Percentiles rank a stretch among this genome's conserved stretches.
These are phyloP conservation scores for Pseudoperonospora humuli DNA, from an alignment of 352 stramenopile genomes.

Conservation along the genomic window DNA sequence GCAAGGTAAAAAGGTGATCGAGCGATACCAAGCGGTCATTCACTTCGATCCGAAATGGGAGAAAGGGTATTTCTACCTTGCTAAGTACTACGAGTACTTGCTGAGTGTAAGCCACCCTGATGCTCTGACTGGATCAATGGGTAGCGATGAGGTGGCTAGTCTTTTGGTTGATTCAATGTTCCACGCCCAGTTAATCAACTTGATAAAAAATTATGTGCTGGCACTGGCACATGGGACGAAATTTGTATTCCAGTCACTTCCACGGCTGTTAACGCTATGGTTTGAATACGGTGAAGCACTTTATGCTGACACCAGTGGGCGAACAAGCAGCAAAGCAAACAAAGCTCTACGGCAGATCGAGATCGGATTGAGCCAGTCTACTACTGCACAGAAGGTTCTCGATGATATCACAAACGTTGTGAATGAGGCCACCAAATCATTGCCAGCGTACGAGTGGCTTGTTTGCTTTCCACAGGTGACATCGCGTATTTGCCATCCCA, in stretches of 20 bases:
- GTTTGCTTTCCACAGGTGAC: constrained; percentile 97
- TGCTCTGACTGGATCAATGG: constrained; percentile 23
- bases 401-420: constrained; percentile 59
- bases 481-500: constrained; percentile 90
- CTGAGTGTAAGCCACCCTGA: constrained; percentile 66
- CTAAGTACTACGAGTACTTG: constrained; percentile 89
- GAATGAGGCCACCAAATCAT: constrained; percentile 37
- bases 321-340: constrained; percentile 37
- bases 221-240: constrained; percentile 85
- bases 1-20: constrained; percentile 89
- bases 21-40: constrained; percentile 92
- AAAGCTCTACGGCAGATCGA: constrained; percentile 62
- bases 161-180: constrained; percentile 53
- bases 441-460: constrained; percentile 93
- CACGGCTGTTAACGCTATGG: constrained; percentile 95
- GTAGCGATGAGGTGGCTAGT: constrained; percentile 30
- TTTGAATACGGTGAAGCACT: constrained; percentile 92
- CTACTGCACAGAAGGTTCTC: constrained; percentile 50
- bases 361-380: constrained; percentile 45
- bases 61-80: constrained; percentile 87
- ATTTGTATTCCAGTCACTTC: constrained; percentile 95
- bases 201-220: constrained; percentile 93
- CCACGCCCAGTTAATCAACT: constrained; percentile 68
- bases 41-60: constrained; percentile 92
- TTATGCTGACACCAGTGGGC: constrained; percentile 24